Base-by-base conservation (phyloP, 1,284 basidiomycete species). In the Dichomitus squalens region DNA sequence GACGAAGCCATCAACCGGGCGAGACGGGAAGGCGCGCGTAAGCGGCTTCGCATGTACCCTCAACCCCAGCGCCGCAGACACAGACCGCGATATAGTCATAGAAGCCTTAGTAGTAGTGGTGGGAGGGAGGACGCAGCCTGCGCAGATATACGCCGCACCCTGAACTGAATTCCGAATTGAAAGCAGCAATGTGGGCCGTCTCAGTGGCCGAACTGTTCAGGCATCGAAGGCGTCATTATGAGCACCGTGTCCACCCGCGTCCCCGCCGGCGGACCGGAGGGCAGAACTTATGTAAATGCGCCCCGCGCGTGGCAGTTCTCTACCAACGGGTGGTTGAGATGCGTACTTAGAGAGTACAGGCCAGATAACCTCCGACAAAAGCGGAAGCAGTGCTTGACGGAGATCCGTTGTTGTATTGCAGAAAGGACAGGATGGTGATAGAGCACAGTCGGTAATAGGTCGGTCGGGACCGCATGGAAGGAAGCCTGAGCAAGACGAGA, bases 1-100 rank as follows among this genome's bases (percentile, higher is more conserved):
- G 23, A 86, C 86, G 74, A 98, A 95, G 48, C 96, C 94, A 55
- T 90, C 78, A 31, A 91, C 90, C 21, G 84, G 69, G 40, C 76
- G 76, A 7, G 82, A 80, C 1, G 81, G 76, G 63, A 88, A 84
- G n/a, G 74, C 66, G 57, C 84, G 77, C 36, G 70, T 35, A 20
- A 70, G 55, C 31, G 58, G 60, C 48, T 60, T 61, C 23, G 66
- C 57, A 21, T 58, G 57, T 38, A 54, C 46, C 27, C 52, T 52
- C 51, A 68, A 53, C 11, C 23, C 27, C 5, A 44, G 41, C 16
- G 65, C 64, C 25, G 61, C 56, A 33, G 64, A 59, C 53, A 72
- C 64, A 50, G 63, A 64, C 29, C 29, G 29, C 29, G 29, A 31
- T 58, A 64, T 59, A 48, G 61, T 53, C 49, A 58, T 48, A 49